These are phyloP conservation scores for Fusarium sp. DNA, from an alignment of 2,329 filamentous ascomycete species.

Conservation along the genomic window DNA sequence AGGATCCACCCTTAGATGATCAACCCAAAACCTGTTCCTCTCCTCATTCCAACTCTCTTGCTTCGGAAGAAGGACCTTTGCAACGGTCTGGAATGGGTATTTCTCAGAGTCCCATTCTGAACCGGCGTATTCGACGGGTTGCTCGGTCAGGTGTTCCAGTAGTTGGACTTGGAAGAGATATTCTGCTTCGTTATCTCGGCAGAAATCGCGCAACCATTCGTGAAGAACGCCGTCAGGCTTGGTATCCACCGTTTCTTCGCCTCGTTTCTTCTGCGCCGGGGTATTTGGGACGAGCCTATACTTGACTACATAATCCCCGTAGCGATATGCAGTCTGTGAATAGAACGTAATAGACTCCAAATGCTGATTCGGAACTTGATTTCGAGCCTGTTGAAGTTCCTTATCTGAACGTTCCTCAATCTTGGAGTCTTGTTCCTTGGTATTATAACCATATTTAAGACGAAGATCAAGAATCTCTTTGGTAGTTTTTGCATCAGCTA, in stretches of 20 bases:
- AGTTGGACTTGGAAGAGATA: not conserved
- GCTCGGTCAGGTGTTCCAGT: not conserved
- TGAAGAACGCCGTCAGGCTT: not conserved
- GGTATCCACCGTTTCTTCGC: not conserved
- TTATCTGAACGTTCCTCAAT: not conserved
- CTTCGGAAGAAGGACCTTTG: not conserved
- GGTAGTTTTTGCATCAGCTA: not conserved
- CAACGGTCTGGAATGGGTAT: not conserved
- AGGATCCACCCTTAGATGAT: not conserved
- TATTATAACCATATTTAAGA: not conserved
- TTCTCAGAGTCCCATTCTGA: not conserved
- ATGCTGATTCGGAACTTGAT: not conserved
- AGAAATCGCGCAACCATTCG: not conserved
- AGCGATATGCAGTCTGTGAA: not conserved
- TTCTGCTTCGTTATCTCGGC: not conserved
- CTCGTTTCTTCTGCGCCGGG: not conserved
- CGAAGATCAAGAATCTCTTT: not conserved
- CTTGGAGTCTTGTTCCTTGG: not conserved
- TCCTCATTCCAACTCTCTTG: conserved; percentile 3
- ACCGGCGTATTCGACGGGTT: not conserved
- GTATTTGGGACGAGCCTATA: not conserved
- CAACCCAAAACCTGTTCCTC: not conserved
- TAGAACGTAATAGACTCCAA: conserved; percentile 2
- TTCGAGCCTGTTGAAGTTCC: not conserved
- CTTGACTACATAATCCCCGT: not conserved